Conservation (phyloP, 805 yeast species). For the Diddensiella transvaalensis region DNA sequence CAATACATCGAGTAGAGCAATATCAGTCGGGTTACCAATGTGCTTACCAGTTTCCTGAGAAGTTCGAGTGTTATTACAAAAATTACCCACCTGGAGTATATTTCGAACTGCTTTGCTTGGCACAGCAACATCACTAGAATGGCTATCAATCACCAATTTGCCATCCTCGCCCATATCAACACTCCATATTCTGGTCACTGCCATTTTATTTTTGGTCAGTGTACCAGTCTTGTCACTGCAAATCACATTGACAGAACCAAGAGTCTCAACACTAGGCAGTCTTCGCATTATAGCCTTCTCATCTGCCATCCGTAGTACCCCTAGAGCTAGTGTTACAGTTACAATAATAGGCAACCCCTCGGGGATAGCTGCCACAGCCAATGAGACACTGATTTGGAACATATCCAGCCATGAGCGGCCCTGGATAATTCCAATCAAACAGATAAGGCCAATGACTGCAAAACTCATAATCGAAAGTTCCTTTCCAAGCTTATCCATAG, state of each 20-base stretch:
- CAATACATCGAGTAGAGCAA: constrained; percentile 78
- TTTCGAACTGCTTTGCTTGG: constrained; percentile 19
- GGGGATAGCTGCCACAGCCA: constrained; percentile 99
- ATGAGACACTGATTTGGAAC: constrained; percentile 95
- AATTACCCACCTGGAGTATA: constrained; percentile 29
- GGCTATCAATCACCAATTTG: constrained; percentile 13
- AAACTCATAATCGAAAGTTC: constrained; percentile 84
- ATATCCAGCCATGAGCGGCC: constrained; percentile 96
- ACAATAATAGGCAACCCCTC: constrained; percentile 98
- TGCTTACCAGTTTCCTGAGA: constrained; percentile 57
- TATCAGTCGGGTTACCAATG: constrained; percentile 93
- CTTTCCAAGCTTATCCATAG: constrained; percentile 94
- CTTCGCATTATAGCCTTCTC: constrained; percentile 92
- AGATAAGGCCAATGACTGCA: constrained; percentile 84
- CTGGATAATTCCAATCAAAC: constrained; percentile 82
- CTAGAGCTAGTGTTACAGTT: constrained; percentile 93
- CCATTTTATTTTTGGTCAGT: constrained; percentile 86
- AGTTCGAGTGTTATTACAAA: constrained; percentile 36
- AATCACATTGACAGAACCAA: constrained; percentile 90
- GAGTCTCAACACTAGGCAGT: constrained; percentile 90
- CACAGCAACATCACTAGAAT: constrained; percentile 6
- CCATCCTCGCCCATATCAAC: constrained; percentile 41
- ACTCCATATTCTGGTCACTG: constrained; percentile 80
- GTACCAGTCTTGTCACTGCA: constrained; percentile 93
- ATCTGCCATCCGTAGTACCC: constrained; percentile 94